A percentile compares a stretch with the other conserved stretches of the same genome.
Conservation (phyloP, 306 rosid genomes). For the Castanopsis chinensis region DNA sequence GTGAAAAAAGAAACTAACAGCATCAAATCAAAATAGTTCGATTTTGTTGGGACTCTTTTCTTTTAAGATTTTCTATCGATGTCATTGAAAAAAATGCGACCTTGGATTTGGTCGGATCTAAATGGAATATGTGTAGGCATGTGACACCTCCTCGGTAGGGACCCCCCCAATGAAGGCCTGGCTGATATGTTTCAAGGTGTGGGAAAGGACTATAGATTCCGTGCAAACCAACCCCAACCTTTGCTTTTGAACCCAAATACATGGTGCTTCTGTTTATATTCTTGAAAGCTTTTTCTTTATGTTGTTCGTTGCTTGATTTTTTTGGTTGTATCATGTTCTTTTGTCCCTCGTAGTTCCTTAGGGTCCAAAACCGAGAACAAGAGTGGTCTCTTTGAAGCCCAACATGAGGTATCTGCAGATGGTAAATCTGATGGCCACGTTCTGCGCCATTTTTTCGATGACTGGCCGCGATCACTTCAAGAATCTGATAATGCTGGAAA, state of each 20-base stretch:
- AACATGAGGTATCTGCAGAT: slow-evolving; percentile 41
- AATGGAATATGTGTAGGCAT: slow-evolving; percentile 4
- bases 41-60: slow-evolving; percentile 18
- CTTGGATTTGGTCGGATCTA: slow-evolving; percentile 25
- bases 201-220: slow-evolving; percentile 19
- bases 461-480: slow-evolving; percentile 79
- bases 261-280: slow-evolving; percentile 12
- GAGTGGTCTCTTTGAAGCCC: slow-evolving; percentile 27
- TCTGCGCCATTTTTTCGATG: slow-evolving; percentile 89
- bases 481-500: slow-evolving; percentile 44
- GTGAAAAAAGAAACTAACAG: not conserved
- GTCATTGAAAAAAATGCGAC: slow-evolving; percentile 6
- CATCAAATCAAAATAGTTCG: slow-evolving; percentile 1
- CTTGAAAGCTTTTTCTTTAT: not conserved
- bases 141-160: slow-evolving; percentile 22
- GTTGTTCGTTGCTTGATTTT: slow-evolving; percentile 11
- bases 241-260: slow-evolving; percentile 23
- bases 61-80: not conserved
- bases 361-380: slow-evolving; percentile 47
- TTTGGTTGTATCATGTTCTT: not conserved
- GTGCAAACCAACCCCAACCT: slow-evolving; percentile 32
- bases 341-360: slow-evolving; percentile 34
- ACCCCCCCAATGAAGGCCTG: slow-evolving; percentile 18
- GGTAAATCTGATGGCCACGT: slow-evolving; percentile 63
- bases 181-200: slow-evolving; percentile 24